Evolutionary conservation across 495 filamentous ascomycete genomes (phyloP), one percentile per base, ranked within the genome.

Genomic region (Choiromyces venosus): DNA sequence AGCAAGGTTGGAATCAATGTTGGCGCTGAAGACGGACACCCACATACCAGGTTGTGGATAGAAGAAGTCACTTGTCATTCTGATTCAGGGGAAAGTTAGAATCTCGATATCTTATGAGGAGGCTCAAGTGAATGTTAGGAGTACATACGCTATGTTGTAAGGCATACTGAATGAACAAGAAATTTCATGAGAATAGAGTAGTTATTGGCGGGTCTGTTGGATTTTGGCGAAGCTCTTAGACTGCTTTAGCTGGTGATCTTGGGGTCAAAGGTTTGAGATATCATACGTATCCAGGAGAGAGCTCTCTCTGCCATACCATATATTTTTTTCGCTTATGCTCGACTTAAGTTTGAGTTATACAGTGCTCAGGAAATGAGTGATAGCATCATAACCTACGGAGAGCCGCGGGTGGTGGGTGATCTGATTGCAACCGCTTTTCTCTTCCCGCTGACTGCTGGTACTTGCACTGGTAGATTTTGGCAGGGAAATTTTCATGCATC

Each of bases 41-140:
- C 65, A 77, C 83, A 69, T 82, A 88, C 89, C 94, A 61, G 94
- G 93, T 78, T 98, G 96, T 35, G 95, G 95, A 80, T 94, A 99
- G 88, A 99, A 99, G 87, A 94, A 97, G 85, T 99, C 95, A 86
- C 94, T 93, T 86, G 96, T 91, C 95, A 99, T 98, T 66, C 89
- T 91, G 79, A 65, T 68, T 5, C n/a, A n/a, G 65, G 38, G 16
- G 37, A 65, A 36, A 46, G 61, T 70, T 52, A 79, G 82, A 66
- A 80, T 78, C 44, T 76, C 21, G 29, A 61, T 64, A 1, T 33
- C n/a, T 29, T 39, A 25, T 18, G 14, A 64, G 52, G 19, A n/a
- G 44, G 35, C 37, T 12, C 29, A 75, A 56, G 42, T 37, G 29
- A 37, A 25, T 2, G 25, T 56, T 33, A 38, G 46, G 66, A 19